Base-by-base conservation (phyloP, 2,329 filamentous ascomycete genomes). In the Pseudocercospora pini-densiflorae region DNA sequence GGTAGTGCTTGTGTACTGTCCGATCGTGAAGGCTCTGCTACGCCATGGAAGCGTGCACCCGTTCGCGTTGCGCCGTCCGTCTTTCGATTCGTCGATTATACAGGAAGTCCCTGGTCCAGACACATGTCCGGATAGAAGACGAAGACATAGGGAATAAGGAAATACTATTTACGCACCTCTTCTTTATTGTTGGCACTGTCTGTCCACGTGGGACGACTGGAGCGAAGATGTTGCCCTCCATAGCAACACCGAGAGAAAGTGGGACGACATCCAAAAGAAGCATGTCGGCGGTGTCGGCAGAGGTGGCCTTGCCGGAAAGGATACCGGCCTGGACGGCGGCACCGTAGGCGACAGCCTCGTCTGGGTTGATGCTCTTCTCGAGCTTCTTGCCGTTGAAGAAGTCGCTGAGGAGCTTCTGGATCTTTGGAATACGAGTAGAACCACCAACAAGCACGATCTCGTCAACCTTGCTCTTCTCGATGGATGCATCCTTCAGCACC, bases 361-460 rank as follows among this genome's bases (percentile, higher is more conserved):
- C 95, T 77, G 95, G 95, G 89, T 99, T 99, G 87, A 98, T 98
- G 87, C 92, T 95, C 85, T 97, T 98, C 89, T 98, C 94, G 74
- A 97, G 92, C 91, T 99, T 97, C 93, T 99, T 99, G 84, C 94
- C 94, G 81, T 96, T 92, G 86, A 99, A 99, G 89, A 94, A 97
- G 84, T 99, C 95, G 85, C 90, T 94, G 74, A 99, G 90, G 74
- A 99, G 91, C 89, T 98, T 98, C 90, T 99, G 95, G 82, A 99
- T 97, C 82, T 90, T 90, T 79, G 95, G 95, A 77, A 99, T 99
- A 93, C 95, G 95, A 79, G 95, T 99, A 71, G 94, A 97, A 77
- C 95, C 95, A 89, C 95, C 95, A 79, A 99, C 95, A 78, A 99
- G 92, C 77, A 99, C 95, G 74, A 99, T 97, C 88, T 99, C 95